Percentiles rank a stretch among this genome's conserved stretches.
Conservation (phyloP, 352 stramenopile genomes). For the Pythium chondricola region DNA sequence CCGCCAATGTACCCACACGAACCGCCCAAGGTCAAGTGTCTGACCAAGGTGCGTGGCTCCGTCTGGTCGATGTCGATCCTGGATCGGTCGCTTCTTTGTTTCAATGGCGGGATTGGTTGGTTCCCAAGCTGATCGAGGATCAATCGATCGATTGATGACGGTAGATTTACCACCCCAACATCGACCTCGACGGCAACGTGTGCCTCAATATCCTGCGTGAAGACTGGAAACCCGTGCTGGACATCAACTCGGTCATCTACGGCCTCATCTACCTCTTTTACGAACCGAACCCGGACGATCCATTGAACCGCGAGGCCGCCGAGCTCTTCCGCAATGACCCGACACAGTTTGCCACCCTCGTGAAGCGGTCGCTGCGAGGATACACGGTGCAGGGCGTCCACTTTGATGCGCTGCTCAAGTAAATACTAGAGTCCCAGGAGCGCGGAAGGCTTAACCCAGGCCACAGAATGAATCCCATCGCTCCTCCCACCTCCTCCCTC, state of each 20-base stretch:
- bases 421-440: no score
- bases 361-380: constrained; percentile 79
- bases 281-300: constrained; percentile 98
- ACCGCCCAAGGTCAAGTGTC: constrained; percentile 96
- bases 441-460: no score
- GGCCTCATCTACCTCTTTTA: constrained; percentile 99
- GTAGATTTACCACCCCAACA: constrained; percentile 98
- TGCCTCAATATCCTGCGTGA: constrained; percentile 97
- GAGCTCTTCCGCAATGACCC: constrained; percentile 95
- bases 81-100: no score
- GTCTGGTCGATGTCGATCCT: no score
- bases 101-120: no score
- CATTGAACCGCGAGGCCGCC: constrained; percentile 96
- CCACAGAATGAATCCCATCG: constrained; percentile 7
- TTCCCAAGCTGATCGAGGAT: no score
- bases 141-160: no score
- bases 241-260: constrained; percentile 99
- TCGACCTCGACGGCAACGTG: constrained; percentile 98
- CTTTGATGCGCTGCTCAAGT: constrained; percentile 78
- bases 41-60: constrained; percentile 82
- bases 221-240: constrained; percentile 98
- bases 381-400: constrained; percentile 79
- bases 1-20: constrained; percentile 95
- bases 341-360: constrained; percentile 88
- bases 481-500: no score